Evolutionary conservation across 2,329 filamentous ascomycete genomes (phyloP).

Genomic region (Colletotrichum horii): DNA sequence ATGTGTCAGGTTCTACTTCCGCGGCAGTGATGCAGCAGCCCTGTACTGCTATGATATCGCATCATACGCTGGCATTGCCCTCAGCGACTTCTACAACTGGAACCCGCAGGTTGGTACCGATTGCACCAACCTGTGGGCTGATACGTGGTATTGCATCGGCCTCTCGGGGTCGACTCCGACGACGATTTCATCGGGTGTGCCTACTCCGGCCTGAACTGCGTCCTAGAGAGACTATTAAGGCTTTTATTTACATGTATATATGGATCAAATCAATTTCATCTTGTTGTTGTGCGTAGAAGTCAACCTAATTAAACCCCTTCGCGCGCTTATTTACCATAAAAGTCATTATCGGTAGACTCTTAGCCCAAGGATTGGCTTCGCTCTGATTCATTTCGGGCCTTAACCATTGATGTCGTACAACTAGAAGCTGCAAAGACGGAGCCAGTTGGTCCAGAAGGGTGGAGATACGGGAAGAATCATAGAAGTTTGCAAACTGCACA

Average conservation of each 20-base stretch:
- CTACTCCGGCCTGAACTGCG: neutral
- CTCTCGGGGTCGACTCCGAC: neutral
- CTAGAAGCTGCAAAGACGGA: neutral
- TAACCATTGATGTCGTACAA: neutral
- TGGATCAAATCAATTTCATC: neutral
- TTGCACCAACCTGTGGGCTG: neutral
- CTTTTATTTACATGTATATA: neutral
- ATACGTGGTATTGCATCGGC: neutral
- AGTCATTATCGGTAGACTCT: neutral
- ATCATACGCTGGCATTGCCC: conserved; percentile 3
- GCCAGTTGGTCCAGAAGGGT: too few relatives aligned
- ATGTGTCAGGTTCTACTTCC: neutral
- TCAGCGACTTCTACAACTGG: conserved; percentile 11
- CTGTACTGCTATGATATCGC: neutral
- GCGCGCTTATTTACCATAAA: neutral
- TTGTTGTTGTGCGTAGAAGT: neutral
- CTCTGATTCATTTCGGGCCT: neutral
- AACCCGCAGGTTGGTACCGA: neutral
- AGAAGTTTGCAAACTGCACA: neutral
- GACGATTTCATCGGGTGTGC: neutral
- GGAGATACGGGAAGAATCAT: too few relatives aligned
- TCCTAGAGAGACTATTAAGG: neutral
- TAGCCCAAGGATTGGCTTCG: neutral
- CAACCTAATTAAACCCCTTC: neutral
- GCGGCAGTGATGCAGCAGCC: neutral